These are phyloP conservation scores for Xylaria bambusicola DNA, from an alignment of 495 filamentous ascomycete genomes.

Conservation along the genomic window DNA sequence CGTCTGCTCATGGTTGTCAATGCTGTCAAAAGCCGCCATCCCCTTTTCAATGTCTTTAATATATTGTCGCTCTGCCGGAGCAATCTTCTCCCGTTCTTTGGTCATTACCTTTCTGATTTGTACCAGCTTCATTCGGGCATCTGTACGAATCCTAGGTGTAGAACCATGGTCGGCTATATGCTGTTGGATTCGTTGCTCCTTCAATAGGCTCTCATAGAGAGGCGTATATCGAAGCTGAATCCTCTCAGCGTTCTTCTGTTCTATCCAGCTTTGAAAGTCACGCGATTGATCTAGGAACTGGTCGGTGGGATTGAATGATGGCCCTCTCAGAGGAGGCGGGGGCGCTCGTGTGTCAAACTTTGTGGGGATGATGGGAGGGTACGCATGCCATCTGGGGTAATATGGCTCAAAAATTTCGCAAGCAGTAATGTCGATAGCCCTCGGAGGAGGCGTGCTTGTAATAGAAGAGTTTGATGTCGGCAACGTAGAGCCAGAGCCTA, in stretches of 20 bases:
- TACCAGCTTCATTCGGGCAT: neutral
- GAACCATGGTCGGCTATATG: neutral
- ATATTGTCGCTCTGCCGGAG: slow-evolving; percentile 6
- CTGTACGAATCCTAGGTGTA: neutral
- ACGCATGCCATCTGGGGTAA: slow-evolving; percentile 12
- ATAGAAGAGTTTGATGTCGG: neutral
- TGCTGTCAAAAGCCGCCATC: slow-evolving; percentile 18
- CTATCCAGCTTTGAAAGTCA: slow-evolving; percentile 22
- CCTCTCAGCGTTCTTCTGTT: slow-evolving; percentile 14
- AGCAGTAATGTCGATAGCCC: neutral
- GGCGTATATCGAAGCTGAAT: slow-evolving; percentile 1
- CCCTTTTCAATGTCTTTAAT: slow-evolving; percentile 21
- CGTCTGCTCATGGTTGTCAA: slow-evolving; percentile 14
- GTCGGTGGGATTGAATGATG: slow-evolving; percentile 1
- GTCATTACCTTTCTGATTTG: slow-evolving; percentile 6
- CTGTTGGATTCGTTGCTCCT: neutral
- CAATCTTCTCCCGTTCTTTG: neutral
- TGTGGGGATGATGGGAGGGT: slow-evolving; percentile 14
- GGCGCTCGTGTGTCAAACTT: slow-evolving; percentile 13
- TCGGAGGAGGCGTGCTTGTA: neutral
- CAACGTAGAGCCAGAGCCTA: neutral
- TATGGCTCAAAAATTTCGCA: slow-evolving; percentile 7
- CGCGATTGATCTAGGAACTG: slow-evolving; percentile 20
- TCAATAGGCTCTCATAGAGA: neutral
- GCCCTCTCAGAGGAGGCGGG: neutral